phyloP scores from a whole-genome alignment of 2,329 filamentous ascomycete species.

The Apiospora rasikravindrae region DNA sequence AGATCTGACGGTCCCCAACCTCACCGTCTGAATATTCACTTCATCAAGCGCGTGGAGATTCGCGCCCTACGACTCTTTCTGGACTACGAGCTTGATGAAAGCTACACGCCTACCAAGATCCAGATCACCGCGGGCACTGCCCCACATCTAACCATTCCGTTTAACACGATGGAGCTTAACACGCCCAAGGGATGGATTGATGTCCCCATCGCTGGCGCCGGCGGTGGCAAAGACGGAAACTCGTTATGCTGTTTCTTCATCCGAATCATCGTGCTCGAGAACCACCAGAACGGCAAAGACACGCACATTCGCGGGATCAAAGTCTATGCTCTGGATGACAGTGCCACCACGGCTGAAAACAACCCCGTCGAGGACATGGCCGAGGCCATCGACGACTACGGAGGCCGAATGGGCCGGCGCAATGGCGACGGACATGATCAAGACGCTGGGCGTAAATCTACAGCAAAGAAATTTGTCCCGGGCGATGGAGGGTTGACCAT shows the following conservation, averaged over 20 bases:
- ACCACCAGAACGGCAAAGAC: constrained; percentile 99
- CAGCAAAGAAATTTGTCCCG: constrained; percentile 34
- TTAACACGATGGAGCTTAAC: constrained; percentile 78
- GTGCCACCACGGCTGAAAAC: constrained; percentile 44
- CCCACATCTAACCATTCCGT: constrained; percentile 89
- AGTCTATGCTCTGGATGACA: constrained; percentile 69
- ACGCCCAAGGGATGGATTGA: constrained; percentile 90
- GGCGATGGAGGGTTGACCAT: constrained; percentile 43
- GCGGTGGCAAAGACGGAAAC: constrained; percentile 68
- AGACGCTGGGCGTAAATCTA: constrained; percentile 36
- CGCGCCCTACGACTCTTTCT: constrained; percentile 82
- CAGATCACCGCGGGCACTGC: constrained; percentile 87
- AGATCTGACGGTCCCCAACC: constrained; percentile 85
- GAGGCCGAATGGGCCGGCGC: constrained; percentile 34
- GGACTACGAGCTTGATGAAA: constrained; percentile 92
- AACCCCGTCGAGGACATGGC: constrained; percentile 43
- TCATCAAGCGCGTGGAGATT: constrained; percentile 82
- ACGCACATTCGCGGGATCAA: constrained; percentile 96
- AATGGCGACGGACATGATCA: constrained; percentile 40
- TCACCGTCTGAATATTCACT: constrained; percentile 82
- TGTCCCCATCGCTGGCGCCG: constrained; percentile 65
- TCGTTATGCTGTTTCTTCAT: constrained; percentile 88
- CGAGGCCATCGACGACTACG: constrained; percentile 38
- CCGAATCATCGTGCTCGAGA: constrained; percentile 90
- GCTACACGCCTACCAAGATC: constrained; percentile 94